Conservation (phyloP, 106 monocot genomes). For the Dendrobium chrysotoxum region DNA sequence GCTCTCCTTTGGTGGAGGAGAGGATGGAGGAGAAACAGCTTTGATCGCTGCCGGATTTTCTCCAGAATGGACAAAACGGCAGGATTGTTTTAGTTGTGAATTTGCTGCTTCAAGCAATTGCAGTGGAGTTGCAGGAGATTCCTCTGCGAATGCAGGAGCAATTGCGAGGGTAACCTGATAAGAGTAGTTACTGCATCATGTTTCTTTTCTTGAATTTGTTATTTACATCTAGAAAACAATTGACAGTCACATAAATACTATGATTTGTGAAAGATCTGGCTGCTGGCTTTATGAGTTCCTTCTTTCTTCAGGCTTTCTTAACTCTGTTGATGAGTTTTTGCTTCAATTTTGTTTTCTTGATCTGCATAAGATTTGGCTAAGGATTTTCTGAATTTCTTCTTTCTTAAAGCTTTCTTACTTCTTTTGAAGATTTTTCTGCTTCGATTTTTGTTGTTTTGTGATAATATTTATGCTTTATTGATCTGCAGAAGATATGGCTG, state of each 20-base stretch:
- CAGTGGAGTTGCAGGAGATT: neutral
- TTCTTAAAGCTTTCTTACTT: too few relatives aligned
- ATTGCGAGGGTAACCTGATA: neutral
- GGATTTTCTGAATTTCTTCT: too few relatives aligned
- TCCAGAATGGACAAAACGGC: neutral
- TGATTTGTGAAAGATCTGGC: too few relatives aligned
- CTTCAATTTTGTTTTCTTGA: too few relatives aligned
- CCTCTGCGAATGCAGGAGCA: neutral
- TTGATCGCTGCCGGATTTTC: conserved; percentile 17
- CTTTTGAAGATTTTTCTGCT: too few relatives aligned
- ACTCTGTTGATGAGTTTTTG: too few relatives aligned
- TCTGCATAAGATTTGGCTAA: too few relatives aligned
- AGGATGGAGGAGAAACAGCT: neutral
- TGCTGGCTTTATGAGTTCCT: too few relatives aligned
- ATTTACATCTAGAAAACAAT: neutral
- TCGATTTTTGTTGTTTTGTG: neutral
- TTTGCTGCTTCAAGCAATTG: neutral
- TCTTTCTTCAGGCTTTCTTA: too few relatives aligned
- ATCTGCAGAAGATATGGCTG: neutral
- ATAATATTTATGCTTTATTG: too few relatives aligned
- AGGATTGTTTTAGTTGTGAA: conserved; percentile 11
- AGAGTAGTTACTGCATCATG: neutral
- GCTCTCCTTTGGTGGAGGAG: conserved; percentile 7
- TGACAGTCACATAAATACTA: too few relatives aligned
- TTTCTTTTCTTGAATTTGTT: neutral